Percentiles rank a stretch among this genome's conserved stretches.
phyloP scores from a whole-genome alignment of 768 basidiomycete genomes.

The Cubamyces sp. region DNA sequence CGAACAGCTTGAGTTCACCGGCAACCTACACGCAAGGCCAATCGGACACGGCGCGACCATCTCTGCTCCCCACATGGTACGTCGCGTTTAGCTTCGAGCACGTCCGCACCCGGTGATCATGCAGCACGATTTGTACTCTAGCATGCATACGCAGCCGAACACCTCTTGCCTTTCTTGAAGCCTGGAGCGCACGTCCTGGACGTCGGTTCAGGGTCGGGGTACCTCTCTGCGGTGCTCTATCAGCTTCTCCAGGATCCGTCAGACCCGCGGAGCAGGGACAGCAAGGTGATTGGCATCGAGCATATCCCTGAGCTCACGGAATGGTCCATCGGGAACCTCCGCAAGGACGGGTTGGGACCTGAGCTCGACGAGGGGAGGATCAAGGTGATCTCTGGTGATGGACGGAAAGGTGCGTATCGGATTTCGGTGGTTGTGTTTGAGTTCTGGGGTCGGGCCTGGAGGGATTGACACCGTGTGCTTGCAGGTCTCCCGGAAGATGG shows the following conservation, averaged over 20 bases:
- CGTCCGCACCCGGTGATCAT: background rate
- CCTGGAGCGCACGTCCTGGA: slow-evolving; percentile 83
- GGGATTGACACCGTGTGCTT: background rate
- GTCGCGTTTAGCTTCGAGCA: slow-evolving; percentile 4
- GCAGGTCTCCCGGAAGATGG: slow-evolving; percentile 30
- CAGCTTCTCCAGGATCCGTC: slow-evolving; percentile 55
- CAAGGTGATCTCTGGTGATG: slow-evolving; percentile 75
- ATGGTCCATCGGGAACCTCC: slow-evolving; percentile 70
- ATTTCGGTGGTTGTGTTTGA: background rate
- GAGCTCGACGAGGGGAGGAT: slow-evolving; percentile 61
- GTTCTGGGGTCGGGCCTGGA: background rate
- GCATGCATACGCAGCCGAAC: slow-evolving; percentile 87
- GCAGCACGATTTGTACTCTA: slow-evolving; percentile 29
- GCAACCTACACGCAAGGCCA: slow-evolving; percentile 32
- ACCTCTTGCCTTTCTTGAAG: slow-evolving; percentile 71
- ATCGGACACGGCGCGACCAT: slow-evolving; percentile 92
- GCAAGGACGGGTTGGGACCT: slow-evolving; percentile 60
- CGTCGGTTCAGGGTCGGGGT: slow-evolving; percentile 88
- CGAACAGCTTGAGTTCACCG: background rate
- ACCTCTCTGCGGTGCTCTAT: slow-evolving; percentile 80
- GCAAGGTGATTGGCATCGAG: slow-evolving; percentile 86
- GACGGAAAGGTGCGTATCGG: slow-evolving; percentile 62
- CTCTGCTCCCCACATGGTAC: slow-evolving; percentile 94
- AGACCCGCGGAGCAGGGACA: slow-evolving; percentile 29
- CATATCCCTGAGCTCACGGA: slow-evolving; percentile 82